Conservation (phyloP, 345 rosid genomes). For the Luvunga scandens region DNA sequence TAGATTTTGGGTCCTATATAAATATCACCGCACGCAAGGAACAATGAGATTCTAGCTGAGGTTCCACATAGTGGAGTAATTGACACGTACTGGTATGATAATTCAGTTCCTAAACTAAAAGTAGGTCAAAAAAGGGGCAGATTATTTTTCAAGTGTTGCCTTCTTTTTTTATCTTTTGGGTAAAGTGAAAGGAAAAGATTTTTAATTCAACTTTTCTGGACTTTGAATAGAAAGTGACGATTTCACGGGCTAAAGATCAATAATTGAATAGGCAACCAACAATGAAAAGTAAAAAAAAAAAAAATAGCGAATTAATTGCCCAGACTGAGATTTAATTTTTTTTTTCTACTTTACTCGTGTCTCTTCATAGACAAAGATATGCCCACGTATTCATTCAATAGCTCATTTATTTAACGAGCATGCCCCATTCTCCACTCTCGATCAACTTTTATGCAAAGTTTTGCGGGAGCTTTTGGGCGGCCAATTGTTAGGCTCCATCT, state of each 20-base stretch:
- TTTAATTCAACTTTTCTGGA: not conserved
- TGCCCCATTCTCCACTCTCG: not conserved
- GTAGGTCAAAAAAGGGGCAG: not conserved
- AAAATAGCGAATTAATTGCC: not conserved
- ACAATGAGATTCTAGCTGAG: too few species aligned
- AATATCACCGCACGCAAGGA: too few species aligned
- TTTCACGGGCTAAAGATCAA: not conserved
- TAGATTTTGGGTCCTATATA: too few species aligned
- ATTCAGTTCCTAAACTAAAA: not conserved
- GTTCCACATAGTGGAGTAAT: too few species aligned
- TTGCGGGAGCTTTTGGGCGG: not conserved
- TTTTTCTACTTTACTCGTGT: too few species aligned
- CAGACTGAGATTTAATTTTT: not conserved
- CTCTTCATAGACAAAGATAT: not conserved
- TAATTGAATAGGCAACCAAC: not conserved
- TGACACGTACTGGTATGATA: too few species aligned
- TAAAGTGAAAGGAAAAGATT: constrained; percentile 5
- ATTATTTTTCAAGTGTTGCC: not conserved
- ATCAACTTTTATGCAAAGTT: not conserved
- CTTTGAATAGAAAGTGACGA: constrained; percentile 1
- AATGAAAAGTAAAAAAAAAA: not conserved
- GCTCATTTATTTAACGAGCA: not conserved
- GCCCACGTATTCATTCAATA: too few species aligned
- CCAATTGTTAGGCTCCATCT: not conserved
- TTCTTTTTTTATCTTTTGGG: not conserved